Conservation (phyloP, 2,329 filamentous ascomycete genomes). For the Calonectria pseudoreteaudii region DNA sequence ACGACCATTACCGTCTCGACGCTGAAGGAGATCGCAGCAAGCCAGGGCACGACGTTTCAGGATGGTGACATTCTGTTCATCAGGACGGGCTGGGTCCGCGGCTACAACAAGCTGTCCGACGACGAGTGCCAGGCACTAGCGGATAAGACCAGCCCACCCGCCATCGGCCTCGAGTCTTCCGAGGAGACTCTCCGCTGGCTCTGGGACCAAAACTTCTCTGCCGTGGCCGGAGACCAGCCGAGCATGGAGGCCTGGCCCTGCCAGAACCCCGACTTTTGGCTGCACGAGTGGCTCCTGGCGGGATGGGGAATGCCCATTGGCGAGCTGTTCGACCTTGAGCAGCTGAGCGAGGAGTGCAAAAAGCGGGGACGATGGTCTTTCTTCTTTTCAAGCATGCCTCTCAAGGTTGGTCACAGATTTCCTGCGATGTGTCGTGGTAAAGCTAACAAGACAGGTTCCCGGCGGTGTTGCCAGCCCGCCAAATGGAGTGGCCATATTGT, state of each 20-base stretch:
- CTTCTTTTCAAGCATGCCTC: conserved; percentile 60
- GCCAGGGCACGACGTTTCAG: conserved; percentile 57
- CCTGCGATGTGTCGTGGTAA: too few relatives aligned
- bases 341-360: conserved; percentile 61
- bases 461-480: conserved; percentile 23
- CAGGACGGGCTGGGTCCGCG: conserved; percentile 63
- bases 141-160: conserved; percentile 43
- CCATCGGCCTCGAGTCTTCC: conserved; percentile 60
- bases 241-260: conserved; percentile 62
- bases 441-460: conserved; percentile 13
- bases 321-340: conserved; percentile 51
- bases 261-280: conserved; percentile 42
- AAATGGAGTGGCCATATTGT: conserved; percentile 21
- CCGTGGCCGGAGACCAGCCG: conserved; percentile 68
- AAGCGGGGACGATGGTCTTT: conserved; percentile 61
- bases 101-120: conserved; percentile 51
- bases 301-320: conserved; percentile 60
- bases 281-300: conserved; percentile 60
- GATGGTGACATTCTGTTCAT: conserved; percentile 66
- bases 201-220: conserved; percentile 68
- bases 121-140: conserved; percentile 53
- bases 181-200: conserved; percentile 66
- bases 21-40: conserved; percentile 50
- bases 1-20: conserved; percentile 48
- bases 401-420: conserved; percentile 47